These are phyloP conservation scores for Simmondsia chinensis DNA, from an alignment of 148 eudicot species.

Conservation along the genomic window DNA sequence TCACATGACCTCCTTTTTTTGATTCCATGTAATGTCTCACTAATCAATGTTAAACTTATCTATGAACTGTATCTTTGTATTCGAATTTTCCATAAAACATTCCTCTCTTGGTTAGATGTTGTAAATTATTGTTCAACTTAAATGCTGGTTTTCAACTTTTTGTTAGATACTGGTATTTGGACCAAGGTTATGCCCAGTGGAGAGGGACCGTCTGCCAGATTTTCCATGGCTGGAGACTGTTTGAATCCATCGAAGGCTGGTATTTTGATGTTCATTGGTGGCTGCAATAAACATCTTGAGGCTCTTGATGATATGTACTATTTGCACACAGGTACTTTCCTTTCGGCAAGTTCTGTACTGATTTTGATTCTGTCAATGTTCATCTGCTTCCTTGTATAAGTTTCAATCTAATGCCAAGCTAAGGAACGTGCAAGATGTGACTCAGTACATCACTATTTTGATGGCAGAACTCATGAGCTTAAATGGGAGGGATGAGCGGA, in stretches of 20 bases:
- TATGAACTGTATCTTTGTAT: too few species aligned
- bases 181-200: conserved; percentile 56
- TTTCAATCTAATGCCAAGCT: neutral
- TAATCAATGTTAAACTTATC: too few species aligned
- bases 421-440: neutral
- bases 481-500: conserved; percentile 46
- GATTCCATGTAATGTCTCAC: too few species aligned
- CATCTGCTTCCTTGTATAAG: too few species aligned
- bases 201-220: conserved; percentile 84
- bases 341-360: too few species aligned
- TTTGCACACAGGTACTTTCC: conserved; percentile 69
- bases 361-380: too few species aligned
- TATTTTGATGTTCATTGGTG: conserved; percentile 71
- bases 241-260: conserved; percentile 72
- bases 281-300: conserved; percentile 77
- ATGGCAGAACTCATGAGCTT: conserved; percentile 47
- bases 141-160: too few species aligned
- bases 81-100: too few species aligned
- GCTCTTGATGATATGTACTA: conserved; percentile 86
- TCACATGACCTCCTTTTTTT: too few species aligned
- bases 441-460: conserved; percentile 2
- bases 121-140: too few species aligned
- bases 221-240: conserved; percentile 88
- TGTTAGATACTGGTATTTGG: conserved; percentile 73
- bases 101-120: too few species aligned